phyloP scores from a whole-genome alignment of 2,329 filamentous ascomycete genomes.

The Verticillium longisporum region DNA sequence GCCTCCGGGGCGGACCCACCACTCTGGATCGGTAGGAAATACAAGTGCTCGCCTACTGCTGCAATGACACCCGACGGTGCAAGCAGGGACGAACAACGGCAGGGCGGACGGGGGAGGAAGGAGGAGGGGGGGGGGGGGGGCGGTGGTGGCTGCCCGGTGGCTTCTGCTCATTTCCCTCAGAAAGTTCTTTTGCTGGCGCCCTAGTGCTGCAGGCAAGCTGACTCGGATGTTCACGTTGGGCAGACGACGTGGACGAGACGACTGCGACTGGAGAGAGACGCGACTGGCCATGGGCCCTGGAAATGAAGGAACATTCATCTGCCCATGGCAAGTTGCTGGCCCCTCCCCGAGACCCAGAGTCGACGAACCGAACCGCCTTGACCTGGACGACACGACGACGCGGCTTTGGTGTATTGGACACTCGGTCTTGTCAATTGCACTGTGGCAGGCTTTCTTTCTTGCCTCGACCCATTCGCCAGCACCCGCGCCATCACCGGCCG shows the following conservation, averaged over 20 bases:
- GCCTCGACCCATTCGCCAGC: no score
- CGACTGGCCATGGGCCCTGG: background rate
- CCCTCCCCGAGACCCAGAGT: background rate
- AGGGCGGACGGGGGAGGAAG: background rate
- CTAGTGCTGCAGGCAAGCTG: background rate
- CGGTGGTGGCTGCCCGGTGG: background rate
- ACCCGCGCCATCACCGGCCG: no score
- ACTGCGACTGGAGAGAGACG: background rate
- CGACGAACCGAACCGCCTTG: background rate
- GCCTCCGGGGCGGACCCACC: background rate
- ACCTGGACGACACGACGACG: background rate
- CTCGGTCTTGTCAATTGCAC: no score
- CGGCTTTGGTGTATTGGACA: no score
- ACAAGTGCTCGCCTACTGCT: background rate
- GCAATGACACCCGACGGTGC: background rate
- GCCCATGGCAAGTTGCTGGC: background rate
- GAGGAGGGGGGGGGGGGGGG: background rate
- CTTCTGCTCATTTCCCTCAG: background rate
- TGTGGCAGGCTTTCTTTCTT: no score
- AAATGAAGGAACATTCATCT: background rate
- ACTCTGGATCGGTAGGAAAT: background rate
- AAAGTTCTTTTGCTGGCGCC: background rate
- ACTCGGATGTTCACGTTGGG: background rate
- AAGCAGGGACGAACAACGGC: background rate
- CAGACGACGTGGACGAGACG: background rate